Base-by-base conservation (phyloP, 805 yeast genomes). In the Pichia californica region DNA sequence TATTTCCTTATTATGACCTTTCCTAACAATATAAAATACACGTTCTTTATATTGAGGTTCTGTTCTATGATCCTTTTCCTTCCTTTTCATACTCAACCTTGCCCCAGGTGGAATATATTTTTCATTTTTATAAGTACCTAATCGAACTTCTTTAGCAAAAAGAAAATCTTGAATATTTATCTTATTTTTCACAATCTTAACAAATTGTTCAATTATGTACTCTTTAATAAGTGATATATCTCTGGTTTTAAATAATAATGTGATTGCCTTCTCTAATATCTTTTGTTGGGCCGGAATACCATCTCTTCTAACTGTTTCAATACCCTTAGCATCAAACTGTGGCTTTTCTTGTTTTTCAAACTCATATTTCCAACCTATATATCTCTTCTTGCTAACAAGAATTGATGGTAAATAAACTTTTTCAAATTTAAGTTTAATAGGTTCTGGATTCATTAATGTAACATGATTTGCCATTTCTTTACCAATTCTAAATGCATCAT, bases 251-350 rank as follows among this genome's bases (percentile, higher is more conserved):
- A 93, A 93, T 3, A 93, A 61, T 0, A 77, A 68, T 29, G 83
- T 66, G 4, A 93, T 62, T 0, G 83, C 63, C 45, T 78, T 76
- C 48, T 87, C 94, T 26, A 86, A 80, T 16, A 93, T 79, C 51
- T 81, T 81, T 62, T 80, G 94, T 51, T 86, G 94, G 0, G 96
- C 95, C 0, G 95, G 95, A 21, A 89, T 83, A 0, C 98, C 98
- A 62, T 93, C 99, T 50, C 99, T 67, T 50, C 99, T 65, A 0
- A 93, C 86, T 0, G 98, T 93, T 57, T 93, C 99, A 11, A 88
- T 88, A 2, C 99, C 99, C 52, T 93, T 93, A 0, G 99, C 97
- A 66, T 93, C 98, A 60, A 93, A 88, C 28, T 63, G 71, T 0
- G 96, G 87, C 7, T 48, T 64, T 3, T 41, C 50, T 51, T 83